A percentile compares a stretch with the other conserved stretches of the same genome.
Conservation (phyloP, 2,329 filamentous ascomycete genomes). For the Colletotrichum sp. region DNA sequence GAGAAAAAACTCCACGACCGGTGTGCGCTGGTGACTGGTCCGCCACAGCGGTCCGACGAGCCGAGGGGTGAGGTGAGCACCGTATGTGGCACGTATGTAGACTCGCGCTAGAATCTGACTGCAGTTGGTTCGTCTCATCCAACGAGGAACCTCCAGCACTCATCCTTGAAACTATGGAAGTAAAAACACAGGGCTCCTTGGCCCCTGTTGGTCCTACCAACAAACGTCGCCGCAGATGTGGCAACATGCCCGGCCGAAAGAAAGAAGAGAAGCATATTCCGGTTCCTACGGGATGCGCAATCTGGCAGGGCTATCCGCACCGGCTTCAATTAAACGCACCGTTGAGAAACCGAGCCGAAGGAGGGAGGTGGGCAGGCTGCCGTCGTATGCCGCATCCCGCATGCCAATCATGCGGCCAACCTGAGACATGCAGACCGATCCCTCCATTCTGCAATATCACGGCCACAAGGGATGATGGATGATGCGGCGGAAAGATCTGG, state of each 20-base stretch:
- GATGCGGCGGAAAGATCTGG: not conserved
- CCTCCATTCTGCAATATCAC: constrained; percentile 9
- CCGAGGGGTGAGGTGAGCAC: not conserved
- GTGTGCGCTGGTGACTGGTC: not conserved
- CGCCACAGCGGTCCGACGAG: not conserved
- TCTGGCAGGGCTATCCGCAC: not conserved
- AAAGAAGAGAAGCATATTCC: not conserved
- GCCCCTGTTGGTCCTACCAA: not conserved
- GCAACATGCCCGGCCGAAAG: not conserved
- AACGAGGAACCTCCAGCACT: not conserved
- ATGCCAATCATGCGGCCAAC: constrained; percentile 16
- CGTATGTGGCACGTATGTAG: not conserved
- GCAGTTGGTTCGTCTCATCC: not conserved
- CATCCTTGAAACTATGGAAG: not conserved
- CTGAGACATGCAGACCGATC: constrained; percentile 20
- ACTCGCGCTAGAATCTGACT: not conserved
- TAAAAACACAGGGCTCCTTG: not conserved
- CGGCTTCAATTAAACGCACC: not conserved
- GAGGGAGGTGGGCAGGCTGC: not conserved
- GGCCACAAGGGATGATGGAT: not conserved
- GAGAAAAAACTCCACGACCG: not conserved
- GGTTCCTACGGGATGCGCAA: not conserved
- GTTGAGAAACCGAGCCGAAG: constrained; percentile 10
- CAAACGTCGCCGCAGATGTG: not conserved
- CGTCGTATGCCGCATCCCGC: constrained; percentile 15